These are phyloP conservation scores for Euphorbia peplus DNA, from an alignment of 345 rosid genomes.

Conservation along the genomic window DNA sequence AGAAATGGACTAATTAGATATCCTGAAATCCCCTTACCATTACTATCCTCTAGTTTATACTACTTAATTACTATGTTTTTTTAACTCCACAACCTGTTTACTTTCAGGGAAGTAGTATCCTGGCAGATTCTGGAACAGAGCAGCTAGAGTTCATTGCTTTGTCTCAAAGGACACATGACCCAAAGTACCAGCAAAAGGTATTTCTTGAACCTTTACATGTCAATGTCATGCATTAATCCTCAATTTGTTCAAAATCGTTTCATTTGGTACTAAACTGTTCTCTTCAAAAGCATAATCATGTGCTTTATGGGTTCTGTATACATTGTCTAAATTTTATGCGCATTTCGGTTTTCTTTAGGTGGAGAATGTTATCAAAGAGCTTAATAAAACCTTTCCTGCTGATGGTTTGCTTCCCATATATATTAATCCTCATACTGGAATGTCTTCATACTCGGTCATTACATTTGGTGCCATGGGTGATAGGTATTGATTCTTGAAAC, in stretches of 20 bases:
- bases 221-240: not conserved
- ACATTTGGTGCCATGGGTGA: slow-evolving; percentile 99
- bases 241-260: not conserved
- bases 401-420: slow-evolving; percentile 93
- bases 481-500: slow-evolving; percentile 45
- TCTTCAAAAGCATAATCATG: not conserved
- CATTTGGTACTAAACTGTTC: not conserved
- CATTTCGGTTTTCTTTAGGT: slow-evolving; percentile 42
- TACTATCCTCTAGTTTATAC: not conserved
- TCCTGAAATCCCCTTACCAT: not conserved
- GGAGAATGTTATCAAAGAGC: slow-evolving; percentile 62
- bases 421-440: slow-evolving; percentile 54
- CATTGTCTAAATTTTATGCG: not conserved
- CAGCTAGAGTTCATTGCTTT: slow-evolving; percentile 91
- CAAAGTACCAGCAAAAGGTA: slow-evolving; percentile 83
- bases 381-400: slow-evolving; percentile 67
- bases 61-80: not conserved
- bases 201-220: not conserved
- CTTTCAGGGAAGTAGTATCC: slow-evolving; percentile 73
- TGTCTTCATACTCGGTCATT: slow-evolving; percentile 54
- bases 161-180: slow-evolving; percentile 88
- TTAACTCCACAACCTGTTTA: not conserved
- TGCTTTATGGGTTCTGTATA: not conserved
- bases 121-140: slow-evolving; percentile 95
- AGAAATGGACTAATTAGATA: not conserved